phyloP scores from a whole-genome alignment of 1,284 basidiomycete genomes.

The Naganishia sp. region DNA sequence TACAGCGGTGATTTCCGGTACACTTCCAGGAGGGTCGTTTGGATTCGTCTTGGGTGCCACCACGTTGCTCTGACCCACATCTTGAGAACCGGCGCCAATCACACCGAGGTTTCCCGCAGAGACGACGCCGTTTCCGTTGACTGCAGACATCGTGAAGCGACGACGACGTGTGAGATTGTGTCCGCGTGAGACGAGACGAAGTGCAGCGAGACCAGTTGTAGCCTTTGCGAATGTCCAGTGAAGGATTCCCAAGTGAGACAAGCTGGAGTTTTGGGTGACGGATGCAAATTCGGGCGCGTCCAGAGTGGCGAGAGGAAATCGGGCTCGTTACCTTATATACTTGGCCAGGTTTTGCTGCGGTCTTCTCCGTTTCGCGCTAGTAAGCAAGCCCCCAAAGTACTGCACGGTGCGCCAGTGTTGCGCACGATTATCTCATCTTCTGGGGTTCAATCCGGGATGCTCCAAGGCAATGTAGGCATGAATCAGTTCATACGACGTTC shows the following conservation, averaged over 20 bases:
- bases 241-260: slow-evolving; percentile 13
- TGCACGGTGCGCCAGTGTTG: too few species aligned
- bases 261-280: neutral
- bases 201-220: neutral
- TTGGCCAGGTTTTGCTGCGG: neutral
- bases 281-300: slow-evolving; percentile 1
- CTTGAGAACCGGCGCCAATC: slow-evolving; percentile 12
- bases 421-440: too few species aligned
- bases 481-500: too few species aligned
- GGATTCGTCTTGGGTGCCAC: slow-evolving; percentile 14
- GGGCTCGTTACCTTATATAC: neutral
- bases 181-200: neutral
- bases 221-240: slow-evolving; percentile 19
- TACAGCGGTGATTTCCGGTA: slow-evolving; percentile 80
- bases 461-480: too few species aligned
- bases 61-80: slow-evolving; percentile 3
- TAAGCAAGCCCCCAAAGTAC: neutral
- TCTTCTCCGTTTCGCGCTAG: slow-evolving; percentile 9
- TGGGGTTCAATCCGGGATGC: too few species aligned
- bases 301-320: slow-evolving; percentile 1
- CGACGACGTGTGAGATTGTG: neutral
- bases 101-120: slow-evolving; percentile 21
- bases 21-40: slow-evolving; percentile 36
- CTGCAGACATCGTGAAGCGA: slow-evolving; percentile 15
- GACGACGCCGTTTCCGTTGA: slow-evolving; percentile 27